Base-by-base conservation (phyloP, 805 yeast species). In the Saccharomycopsis sp. region DNA sequence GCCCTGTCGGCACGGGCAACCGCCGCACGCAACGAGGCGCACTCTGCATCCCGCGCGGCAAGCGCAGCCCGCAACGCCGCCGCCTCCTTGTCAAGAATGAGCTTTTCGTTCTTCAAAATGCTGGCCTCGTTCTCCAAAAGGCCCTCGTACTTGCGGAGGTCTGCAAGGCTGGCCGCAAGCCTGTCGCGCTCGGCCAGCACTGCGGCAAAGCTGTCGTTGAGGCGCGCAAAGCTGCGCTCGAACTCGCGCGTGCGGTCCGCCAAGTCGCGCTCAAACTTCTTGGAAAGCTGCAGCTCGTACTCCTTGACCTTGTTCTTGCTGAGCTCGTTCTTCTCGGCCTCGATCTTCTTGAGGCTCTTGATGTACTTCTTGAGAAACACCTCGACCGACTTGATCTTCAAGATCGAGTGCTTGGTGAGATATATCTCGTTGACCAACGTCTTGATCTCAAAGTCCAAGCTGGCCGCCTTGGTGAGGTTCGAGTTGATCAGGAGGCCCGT, bases 401-500 rank as follows among this genome's bases (percentile, higher is more conserved):
- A 73, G 62, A 77, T 82, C 64, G 86, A 87, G 55, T 82, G 75
- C 63, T 79, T 83, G 57, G 83, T 82, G 61, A 79, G 74, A 54
- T 82, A 77, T 18, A 87, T 70, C 56, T 82, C 82, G 29, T 79
- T 71, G 1, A 84, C 76, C 46, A 88, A 69, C 20, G 78, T 69
- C 57, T 79, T 78, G 7, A 87, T 77, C 3, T 85, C 76, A 54
- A 77, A 78, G 44, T 83, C 83, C 56, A 86, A 70, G 50, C 74
- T 79, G 1, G 82, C 74, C 16, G 84, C 75, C 14, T 82, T 79
- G 2, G 84, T 81, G 37, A 85, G 76, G 56, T 81, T 81, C 37
- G 86, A 76, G 64, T 84, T 84, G 29, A 77, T 78, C 63, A 79
- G 81, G 48, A 83, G 77, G 0, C 87, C 88, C 14, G 81, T 74